Evolutionary conservation across 257 asterid genomes (phyloP).

Genomic region (Echites panduratus): DNA sequence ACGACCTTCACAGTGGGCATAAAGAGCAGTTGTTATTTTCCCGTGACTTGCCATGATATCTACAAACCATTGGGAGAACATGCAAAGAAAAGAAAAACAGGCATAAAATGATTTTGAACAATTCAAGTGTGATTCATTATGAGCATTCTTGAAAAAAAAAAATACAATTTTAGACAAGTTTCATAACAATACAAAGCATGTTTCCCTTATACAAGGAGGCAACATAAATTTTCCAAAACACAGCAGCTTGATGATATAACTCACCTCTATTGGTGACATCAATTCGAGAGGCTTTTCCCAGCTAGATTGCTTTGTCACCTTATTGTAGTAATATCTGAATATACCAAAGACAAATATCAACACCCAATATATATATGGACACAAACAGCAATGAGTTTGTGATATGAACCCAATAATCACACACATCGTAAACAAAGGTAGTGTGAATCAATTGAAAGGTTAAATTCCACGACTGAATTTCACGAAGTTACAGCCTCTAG

Average conservation of each 20-base stretch:
- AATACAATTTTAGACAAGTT: conserved; percentile 25
- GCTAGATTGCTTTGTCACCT: conserved; percentile 78
- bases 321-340: conserved; percentile 84
- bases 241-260: conserved; percentile 27
- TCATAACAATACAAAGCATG: conserved; percentile 29
- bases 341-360: conserved; percentile 14
- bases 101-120: conserved; percentile 42
- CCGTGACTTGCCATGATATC: conserved; percentile 84
- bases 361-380: neutral
- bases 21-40: conserved; percentile 76
- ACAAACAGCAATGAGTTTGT: neutral
- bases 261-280: conserved; percentile 95
- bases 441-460: neutral
- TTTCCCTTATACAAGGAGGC: conserved; percentile 17
- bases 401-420: neutral
- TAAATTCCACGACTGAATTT: conserved; percentile 1
- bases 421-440: neutral
- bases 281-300: conserved; percentile 98
- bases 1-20: conserved; percentile 82
- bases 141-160: conserved; percentile 28
- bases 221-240: conserved; percentile 15
- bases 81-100: conserved; percentile 74
- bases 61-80: conserved; percentile 84
- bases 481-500: conserved; percentile 2
- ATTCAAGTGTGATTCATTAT: conserved; percentile 33